A percentile compares a stretch with the other conserved stretches of the same genome.
These are phyloP conservation scores for Whalleya microplaca DNA, from an alignment of 2,329 filamentous ascomycete genomes.

Conservation along the genomic window DNA sequence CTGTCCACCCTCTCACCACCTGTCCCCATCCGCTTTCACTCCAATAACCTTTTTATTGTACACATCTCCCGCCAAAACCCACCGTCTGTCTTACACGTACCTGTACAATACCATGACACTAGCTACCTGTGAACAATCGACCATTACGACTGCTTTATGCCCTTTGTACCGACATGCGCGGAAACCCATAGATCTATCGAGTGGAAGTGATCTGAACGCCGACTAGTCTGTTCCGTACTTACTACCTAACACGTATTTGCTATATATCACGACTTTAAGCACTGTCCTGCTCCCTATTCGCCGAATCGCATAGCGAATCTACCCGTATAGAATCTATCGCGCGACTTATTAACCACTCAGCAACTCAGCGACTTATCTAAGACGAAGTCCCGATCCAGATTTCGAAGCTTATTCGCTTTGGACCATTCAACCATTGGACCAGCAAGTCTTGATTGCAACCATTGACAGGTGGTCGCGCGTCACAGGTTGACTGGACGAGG, in stretches of 20 bases:
- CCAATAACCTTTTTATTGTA: neutral
- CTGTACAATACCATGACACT: neutral
- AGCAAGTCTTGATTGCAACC: slow-evolving; percentile 7
- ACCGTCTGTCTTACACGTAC: neutral
- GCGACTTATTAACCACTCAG: no score
- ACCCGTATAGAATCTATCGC: neutral
- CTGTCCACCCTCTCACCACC: no score
- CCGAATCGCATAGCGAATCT: neutral
- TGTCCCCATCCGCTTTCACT: neutral
- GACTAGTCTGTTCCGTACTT: no score
- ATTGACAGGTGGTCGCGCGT: slow-evolving; percentile 28
- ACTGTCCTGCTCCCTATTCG: neutral
- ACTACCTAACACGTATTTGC: no score
- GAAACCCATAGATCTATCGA: neutral
- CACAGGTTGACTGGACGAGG: slow-evolving; percentile 24
- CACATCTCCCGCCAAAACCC: neutral
- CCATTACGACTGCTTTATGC: no score
- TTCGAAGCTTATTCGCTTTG: slow-evolving; percentile 13
- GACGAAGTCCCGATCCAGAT: slow-evolving; percentile 12
- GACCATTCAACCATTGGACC: slow-evolving; percentile 6
- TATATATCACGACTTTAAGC: neutral
- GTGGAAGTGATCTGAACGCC: neutral
- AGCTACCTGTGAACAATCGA: neutral
- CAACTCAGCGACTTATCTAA: neutral
- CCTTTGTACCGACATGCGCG: neutral